Evolutionary conservation across 2,329 filamentous ascomycete species (phyloP).

Genomic region (Aureobasidium sp.): DNA sequence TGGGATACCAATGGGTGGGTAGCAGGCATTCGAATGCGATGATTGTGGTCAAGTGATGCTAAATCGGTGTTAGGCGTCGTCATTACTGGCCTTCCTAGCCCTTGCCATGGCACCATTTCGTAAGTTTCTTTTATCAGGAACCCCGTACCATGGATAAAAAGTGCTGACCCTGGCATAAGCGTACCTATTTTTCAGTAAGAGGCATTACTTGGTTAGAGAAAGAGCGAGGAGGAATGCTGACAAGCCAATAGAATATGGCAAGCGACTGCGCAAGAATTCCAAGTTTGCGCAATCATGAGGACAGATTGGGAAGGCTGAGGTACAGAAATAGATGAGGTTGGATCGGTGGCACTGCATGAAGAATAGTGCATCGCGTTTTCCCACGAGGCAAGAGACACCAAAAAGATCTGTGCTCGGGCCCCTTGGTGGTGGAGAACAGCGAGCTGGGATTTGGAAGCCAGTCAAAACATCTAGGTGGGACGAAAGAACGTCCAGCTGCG

Average conservation of each 20-base stretch:
- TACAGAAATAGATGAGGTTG: slow-evolving; percentile 12
- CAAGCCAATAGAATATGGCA: slow-evolving; percentile 32
- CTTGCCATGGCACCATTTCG: slow-evolving; percentile 42
- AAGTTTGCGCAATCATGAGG: slow-evolving; percentile 35
- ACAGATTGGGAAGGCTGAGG: slow-evolving; percentile 6
- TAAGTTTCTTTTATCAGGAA: slow-evolving; percentile 20
- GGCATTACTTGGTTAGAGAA: neutral
- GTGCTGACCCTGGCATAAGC: slow-evolving; percentile 24
- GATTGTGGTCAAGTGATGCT: slow-evolving; percentile 4
- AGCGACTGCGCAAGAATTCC: slow-evolving; percentile 41
- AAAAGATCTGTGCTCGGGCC: slow-evolving; percentile 6
- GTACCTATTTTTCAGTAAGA: slow-evolving; percentile 40
- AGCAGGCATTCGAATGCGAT: slow-evolving; percentile 20
- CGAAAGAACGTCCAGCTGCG: neutral
- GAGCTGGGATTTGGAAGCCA: neutral
- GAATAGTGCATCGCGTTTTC: slow-evolving; percentile 8
- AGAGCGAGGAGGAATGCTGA: slow-evolving; percentile 7
- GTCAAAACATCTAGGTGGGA: neutral
- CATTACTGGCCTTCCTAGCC: slow-evolving; percentile 35
- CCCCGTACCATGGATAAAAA: slow-evolving; percentile 21
- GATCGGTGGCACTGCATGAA: slow-evolving; percentile 8
- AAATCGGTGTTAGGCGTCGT: slow-evolving; percentile 10
- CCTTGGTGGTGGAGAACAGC: neutral
- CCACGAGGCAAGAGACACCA: slow-evolving; percentile 9
- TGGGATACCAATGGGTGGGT: slow-evolving; percentile 46